A percentile compares a stretch with the other conserved stretches of the same genome.
phyloP scores from a whole-genome alignment of 2,329 filamentous ascomycete genomes.

The Paecilomyces fulvus region DNA sequence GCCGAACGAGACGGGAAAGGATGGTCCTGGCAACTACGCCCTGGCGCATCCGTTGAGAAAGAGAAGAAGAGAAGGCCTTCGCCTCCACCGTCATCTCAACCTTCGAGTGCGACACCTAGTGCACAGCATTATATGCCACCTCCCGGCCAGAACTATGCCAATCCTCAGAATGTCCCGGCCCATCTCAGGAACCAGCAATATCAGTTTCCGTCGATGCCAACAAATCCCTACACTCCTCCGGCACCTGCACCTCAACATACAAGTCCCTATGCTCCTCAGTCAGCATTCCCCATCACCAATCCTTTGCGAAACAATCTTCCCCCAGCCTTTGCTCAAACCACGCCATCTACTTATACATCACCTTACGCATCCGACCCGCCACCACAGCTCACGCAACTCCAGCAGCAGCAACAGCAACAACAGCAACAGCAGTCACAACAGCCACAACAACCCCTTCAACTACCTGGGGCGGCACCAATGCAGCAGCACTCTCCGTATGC shows the following conservation, averaged over 20 bases:
- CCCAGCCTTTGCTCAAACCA: conserved; percentile 28
- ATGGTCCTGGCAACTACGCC: conserved; percentile 54
- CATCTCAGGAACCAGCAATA: conserved; percentile 28
- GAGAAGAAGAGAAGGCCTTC: conserved; percentile 45
- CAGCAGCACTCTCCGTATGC: conserved; percentile 16
- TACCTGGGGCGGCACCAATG: conserved; percentile 3
- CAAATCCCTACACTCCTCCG: conserved; percentile 24
- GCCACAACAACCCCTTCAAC: conserved; percentile 3
- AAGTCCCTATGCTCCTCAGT: conserved; percentile 15
- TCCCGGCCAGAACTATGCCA: conserved; percentile 22
- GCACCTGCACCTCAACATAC: conserved; percentile 16
- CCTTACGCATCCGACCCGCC: conserved; percentile 33
- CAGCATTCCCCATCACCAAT: conserved; percentile 25
- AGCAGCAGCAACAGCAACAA: conserved; percentile 9
- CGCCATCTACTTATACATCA: conserved; percentile 31
- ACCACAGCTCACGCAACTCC: conserved; percentile 15
- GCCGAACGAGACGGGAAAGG: conserved; percentile 55
- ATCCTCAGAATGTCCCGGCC: conserved; percentile 18
- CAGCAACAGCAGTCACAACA: conserved; percentile 3
- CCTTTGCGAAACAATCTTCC: conserved; percentile 32
- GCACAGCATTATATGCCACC: conserved; percentile 30
- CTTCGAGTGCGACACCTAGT: conserved; percentile 16
- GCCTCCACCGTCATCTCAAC: conserved; percentile 28
- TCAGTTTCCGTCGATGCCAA: conserved; percentile 29
- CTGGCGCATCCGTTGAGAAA: conserved; percentile 52